phyloP scores from a whole-genome alignment of 2,329 filamentous ascomycete genomes.

The Penicillium paneum region DNA sequence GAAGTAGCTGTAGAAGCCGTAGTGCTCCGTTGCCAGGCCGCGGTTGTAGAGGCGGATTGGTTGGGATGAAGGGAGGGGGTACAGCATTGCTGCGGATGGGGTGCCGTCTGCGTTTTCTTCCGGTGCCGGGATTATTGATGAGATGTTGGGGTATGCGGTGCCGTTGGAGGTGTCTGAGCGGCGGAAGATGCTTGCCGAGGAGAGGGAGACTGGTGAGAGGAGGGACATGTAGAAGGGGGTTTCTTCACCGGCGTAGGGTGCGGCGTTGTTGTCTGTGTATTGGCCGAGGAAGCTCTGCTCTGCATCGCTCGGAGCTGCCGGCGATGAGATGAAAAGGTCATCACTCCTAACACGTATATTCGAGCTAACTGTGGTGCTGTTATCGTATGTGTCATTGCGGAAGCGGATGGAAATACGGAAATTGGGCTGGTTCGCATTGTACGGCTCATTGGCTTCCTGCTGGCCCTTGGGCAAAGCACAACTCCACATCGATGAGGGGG shows the following conservation, averaged over 20 bases:
- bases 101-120: conserved; percentile 65
- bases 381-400: conserved; percentile 54
- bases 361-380: conserved; percentile 57
- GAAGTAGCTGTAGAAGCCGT: conserved; percentile 91
- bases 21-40: conserved; percentile 76
- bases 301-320: conserved; percentile 50
- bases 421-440: conserved; percentile 66
- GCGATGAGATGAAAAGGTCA: conserved; percentile 43
- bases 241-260: conserved; percentile 74
- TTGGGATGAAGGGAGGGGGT: conserved; percentile 67
- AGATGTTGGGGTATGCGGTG: conserved; percentile 45
- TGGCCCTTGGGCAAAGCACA: conserved; percentile 79
- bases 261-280: conserved; percentile 75
- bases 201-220: conserved; percentile 44
- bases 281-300: conserved; percentile 78
- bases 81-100: conserved; percentile 66
- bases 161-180: conserved; percentile 28
- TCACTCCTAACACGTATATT: conserved; percentile 31
- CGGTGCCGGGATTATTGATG: conserved; percentile 61
- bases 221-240: conserved; percentile 87
- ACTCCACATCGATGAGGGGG: conserved; percentile 75
- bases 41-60: conserved; percentile 83
- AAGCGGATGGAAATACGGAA: conserved; percentile 73
- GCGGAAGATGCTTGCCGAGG: conserved; percentile 41
- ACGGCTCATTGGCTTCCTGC: conserved; percentile 62